Percentiles rank a stretch among this genome's conserved stretches.
Evolutionary conservation across 352 stramenopile species (phyloP).

Genomic region (Thalassiosira mediterranea): DNA sequence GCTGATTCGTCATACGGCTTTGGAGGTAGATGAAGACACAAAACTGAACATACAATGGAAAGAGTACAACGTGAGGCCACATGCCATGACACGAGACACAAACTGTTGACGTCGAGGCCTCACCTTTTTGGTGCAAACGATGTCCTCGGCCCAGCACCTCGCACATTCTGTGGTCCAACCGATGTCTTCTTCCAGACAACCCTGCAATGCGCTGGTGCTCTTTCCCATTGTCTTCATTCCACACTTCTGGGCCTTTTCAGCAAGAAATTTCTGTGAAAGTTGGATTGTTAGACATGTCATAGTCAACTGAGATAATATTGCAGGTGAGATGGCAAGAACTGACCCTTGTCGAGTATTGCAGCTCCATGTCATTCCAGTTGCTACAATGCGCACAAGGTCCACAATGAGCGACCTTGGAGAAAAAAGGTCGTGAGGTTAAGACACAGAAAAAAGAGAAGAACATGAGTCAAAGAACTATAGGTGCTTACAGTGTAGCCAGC

Average conservation of each 20-base stretch:
- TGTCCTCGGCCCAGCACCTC: conserved; percentile 13
- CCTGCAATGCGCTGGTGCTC: not conserved
- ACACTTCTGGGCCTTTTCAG: conserved; percentile 6
- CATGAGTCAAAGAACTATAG: no score
- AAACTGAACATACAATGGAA: not conserved
- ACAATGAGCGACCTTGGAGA: conserved; percentile 38
- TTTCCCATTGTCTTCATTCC: conserved; percentile 11
- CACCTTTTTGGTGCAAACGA: conserved; percentile 6
- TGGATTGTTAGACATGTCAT: no score
- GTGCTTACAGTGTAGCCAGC: conserved; percentile 4
- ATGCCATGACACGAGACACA: not conserved
- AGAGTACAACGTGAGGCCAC: not conserved
- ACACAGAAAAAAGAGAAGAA: no score
- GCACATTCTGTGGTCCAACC: conserved; percentile 10
- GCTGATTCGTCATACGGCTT: conserved; percentile 33
- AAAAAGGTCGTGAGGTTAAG: no score
- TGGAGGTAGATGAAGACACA: conserved; percentile 53
- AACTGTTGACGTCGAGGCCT: not conserved
- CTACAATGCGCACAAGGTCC: conserved; percentile 15
- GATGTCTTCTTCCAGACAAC: conserved; percentile 5
- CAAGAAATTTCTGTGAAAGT: not conserved
- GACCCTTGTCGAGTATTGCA: conserved; percentile 3
- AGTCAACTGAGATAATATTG: no score
- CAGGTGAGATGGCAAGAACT: no score
- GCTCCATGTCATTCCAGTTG: conserved; percentile 14